phyloP scores from a whole-genome alignment of 2,329 filamentous ascomycete genomes.

The Fonsecaea pugnacius region DNA sequence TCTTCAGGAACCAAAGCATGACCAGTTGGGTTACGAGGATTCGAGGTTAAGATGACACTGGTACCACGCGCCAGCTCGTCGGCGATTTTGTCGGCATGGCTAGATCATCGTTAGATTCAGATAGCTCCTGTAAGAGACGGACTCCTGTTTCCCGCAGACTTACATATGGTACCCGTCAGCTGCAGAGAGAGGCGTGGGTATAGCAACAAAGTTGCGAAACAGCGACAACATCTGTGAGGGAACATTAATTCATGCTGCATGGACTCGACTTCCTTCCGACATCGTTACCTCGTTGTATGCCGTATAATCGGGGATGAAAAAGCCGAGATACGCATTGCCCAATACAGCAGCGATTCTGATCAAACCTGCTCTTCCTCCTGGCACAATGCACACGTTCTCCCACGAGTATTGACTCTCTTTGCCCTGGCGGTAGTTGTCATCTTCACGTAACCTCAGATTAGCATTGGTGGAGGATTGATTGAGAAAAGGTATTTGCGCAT shows the following conservation, averaged over 20 bases:
- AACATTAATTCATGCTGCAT: background rate
- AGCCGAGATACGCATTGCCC: conserved; percentile 88
- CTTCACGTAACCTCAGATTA: background rate
- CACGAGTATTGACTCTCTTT: conserved; percentile 90
- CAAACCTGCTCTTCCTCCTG: conserved; percentile 79
- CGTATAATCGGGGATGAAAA: conserved; percentile 95
- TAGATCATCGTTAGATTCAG: background rate
- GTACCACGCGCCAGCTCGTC: conserved; percentile 87
- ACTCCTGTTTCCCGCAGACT: background rate
- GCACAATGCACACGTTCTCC: conserved; percentile 97
- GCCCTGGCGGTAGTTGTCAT: conserved; percentile 84
- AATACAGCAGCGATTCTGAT: conserved; percentile 94
- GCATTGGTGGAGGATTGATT: background rate
- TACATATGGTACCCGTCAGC: conserved; percentile 85
- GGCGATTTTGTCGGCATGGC: conserved; percentile 84
- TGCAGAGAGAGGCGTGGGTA: conserved; percentile 81
- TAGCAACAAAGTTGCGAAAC: conserved; percentile 91
- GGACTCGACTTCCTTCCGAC: background rate
- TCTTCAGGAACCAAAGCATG: conserved; percentile 84
- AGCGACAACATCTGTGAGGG: conserved; percentile 73
- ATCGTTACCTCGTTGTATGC: conserved; percentile 76
- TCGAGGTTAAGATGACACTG: conserved; percentile 88
- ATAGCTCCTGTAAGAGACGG: background rate
- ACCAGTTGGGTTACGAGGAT: conserved; percentile 92
- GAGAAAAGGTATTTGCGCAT: background rate